Evolutionary conservation across 345 rosid genomes (phyloP).

Genomic region (Aquilaria malaccensis): DNA sequence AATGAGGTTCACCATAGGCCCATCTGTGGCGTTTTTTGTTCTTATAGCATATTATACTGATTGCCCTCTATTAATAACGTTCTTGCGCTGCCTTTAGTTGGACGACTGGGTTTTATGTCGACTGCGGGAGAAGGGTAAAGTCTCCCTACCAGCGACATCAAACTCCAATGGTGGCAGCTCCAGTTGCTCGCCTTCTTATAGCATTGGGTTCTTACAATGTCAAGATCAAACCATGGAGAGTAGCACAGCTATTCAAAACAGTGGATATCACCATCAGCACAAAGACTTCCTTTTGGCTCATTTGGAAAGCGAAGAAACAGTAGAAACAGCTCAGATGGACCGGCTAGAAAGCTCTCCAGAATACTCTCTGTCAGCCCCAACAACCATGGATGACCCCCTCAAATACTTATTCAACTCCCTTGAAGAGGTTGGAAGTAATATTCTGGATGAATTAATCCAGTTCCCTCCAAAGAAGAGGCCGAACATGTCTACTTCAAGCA

Average conservation of each 20-base stretch:
- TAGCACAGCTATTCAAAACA: not conserved
- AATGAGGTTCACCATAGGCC: no score
- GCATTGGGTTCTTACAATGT: conserved; percentile 17
- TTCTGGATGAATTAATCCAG: conserved; percentile 22
- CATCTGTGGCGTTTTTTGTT: no score
- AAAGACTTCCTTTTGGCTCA: conserved; percentile 10
- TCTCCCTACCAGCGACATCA: conserved; percentile 2
- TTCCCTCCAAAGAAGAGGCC: conserved; percentile 11
- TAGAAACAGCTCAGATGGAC: conserved; percentile 3
- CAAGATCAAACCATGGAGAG: conserved; percentile 21
- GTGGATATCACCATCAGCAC: conserved; percentile 10
- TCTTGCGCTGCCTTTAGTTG: conserved; percentile 20
- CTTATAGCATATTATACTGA: no score
- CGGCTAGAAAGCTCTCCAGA: conserved; percentile 16
- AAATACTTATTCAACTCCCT: conserved; percentile 21
- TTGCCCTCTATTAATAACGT: not conserved
- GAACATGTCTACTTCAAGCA: not conserved
- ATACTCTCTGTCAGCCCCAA: conserved; percentile 11
- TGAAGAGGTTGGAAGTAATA: conserved; percentile 17
- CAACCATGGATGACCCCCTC: conserved; percentile 2
- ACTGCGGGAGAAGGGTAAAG: conserved; percentile 20
- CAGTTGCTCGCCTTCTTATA: conserved; percentile 10
- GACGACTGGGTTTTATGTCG: conserved; percentile 39
- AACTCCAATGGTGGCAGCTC: not conserved
- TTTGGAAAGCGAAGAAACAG: conserved; percentile 6